These are phyloP conservation scores for Phytophthora pini DNA, from an alignment of 352 stramenopile species.

Conservation along the genomic window DNA sequence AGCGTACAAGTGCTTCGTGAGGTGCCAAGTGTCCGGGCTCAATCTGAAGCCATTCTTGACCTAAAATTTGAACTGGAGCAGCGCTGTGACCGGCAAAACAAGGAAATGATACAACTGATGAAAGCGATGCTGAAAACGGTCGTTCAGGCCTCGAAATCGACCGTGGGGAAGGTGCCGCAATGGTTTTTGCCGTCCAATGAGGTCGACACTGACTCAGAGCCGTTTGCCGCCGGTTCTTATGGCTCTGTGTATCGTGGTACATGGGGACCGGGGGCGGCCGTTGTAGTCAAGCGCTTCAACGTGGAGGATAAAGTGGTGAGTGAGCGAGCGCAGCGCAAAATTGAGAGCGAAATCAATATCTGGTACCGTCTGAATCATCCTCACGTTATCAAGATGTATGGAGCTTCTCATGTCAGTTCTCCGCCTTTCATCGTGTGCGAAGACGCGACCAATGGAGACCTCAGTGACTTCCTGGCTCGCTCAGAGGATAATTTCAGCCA, in stretches of 20 bases:
- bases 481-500: slow-evolving; percentile 6
- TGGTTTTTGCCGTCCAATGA: slow-evolving; percentile 33
- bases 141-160: slow-evolving; percentile 12
- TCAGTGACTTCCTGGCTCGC: slow-evolving; percentile 15
- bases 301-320: slow-evolving; percentile 14
- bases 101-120: slow-evolving; percentile 6
- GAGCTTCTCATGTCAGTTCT: slow-evolving; percentile 37
- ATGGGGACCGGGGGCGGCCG: slow-evolving; percentile 20
- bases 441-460: slow-evolving; percentile 27
- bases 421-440: slow-evolving; percentile 38
- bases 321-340: slow-evolving; percentile 6
- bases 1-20: slow-evolving; percentile 4
- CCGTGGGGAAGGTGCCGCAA: slow-evolving; percentile 1
- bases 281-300: slow-evolving; percentile 46
- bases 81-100: neutral
- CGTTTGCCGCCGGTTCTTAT: slow-evolving; percentile 34
- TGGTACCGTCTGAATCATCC: slow-evolving; percentile 27
- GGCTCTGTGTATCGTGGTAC: slow-evolving; percentile 27
- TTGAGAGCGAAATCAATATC: slow-evolving; percentile 33
- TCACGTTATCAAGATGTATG: slow-evolving; percentile 26
- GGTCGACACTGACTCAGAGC: slow-evolving; percentile 8
- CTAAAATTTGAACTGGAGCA: slow-evolving; percentile 26
- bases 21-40: slow-evolving; percentile 2
- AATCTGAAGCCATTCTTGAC: slow-evolving; percentile 10
- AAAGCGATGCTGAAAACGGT: slow-evolving; percentile 16